Conservation (phyloP, 306 rosid genomes). For the Dryas drummondii region DNA sequence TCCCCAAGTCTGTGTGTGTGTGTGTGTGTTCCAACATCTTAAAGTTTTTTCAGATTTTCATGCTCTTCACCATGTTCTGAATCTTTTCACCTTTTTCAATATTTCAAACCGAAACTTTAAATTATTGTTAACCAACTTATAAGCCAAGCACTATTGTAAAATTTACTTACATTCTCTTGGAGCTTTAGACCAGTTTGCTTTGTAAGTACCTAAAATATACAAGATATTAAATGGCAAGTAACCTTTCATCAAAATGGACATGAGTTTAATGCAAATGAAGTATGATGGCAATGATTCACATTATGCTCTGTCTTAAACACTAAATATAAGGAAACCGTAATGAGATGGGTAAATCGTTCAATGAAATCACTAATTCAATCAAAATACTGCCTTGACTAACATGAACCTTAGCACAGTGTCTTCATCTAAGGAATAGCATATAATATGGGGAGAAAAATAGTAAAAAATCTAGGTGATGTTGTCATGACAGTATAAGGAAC, state of each 20-base stretch:
- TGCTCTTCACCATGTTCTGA: neutral
- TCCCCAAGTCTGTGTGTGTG: neutral
- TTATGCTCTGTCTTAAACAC: neutral
- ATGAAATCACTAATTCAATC: neutral
- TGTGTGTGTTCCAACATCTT: neutral
- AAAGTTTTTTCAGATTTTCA: neutral
- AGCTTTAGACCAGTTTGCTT: conserved; percentile 88
- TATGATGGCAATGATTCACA: neutral
- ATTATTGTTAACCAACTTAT: conserved; percentile 2
- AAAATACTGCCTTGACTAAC: neutral
- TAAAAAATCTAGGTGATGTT: neutral
- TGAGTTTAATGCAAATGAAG: neutral
- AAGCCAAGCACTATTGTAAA: conserved; percentile 5
- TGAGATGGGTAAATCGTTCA: neutral
- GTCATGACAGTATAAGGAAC: neutral
- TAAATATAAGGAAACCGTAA: neutral
- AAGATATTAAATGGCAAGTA: conserved; percentile 25
- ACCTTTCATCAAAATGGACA: neutral
- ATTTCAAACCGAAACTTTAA: conserved; percentile 15
- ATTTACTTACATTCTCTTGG: conserved; percentile 68
- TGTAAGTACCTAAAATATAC: conserved; percentile 63
- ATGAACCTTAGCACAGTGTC: neutral
- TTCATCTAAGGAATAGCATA: neutral
- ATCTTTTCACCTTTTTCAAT: conserved; percentile 7
- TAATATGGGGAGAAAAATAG: neutral